phyloP scores from a whole-genome alignment of 2,329 filamentous ascomycete species.

The Verticillium isaacii region DNA sequence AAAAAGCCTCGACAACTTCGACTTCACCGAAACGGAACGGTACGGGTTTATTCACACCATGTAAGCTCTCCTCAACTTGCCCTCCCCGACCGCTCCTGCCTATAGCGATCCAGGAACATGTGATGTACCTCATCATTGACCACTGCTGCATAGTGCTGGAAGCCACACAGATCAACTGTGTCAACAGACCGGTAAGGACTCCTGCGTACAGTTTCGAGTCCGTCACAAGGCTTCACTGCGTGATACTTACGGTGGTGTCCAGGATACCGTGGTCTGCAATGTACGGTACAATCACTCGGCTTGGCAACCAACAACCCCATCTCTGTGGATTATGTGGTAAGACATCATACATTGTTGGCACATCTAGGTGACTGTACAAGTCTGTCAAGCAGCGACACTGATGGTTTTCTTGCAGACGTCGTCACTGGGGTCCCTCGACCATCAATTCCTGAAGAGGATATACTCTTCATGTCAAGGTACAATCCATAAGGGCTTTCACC shows the following conservation, averaged over 20 bases:
- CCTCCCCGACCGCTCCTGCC: slow-evolving; percentile 11
- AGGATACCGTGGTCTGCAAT: slow-evolving; percentile 73
- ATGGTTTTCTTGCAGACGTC: slow-evolving; percentile 50
- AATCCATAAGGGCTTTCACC: slow-evolving; percentile 11
- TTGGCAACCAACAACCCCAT: slow-evolving; percentile 50
- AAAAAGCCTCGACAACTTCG: slow-evolving; percentile 68
- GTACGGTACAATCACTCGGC: slow-evolving; percentile 59
- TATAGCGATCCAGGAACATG: background rate
- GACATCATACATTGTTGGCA: slow-evolving; percentile 19
- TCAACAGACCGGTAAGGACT: slow-evolving; percentile 32
- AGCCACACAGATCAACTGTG: slow-evolving; percentile 44
- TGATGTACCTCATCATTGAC: background rate
- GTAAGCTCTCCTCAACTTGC: slow-evolving; percentile 40
- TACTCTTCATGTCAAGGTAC: slow-evolving; percentile 52
- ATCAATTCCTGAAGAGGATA: slow-evolving; percentile 56
- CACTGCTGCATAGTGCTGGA: slow-evolving; percentile 40
- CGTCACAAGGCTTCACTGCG: slow-evolving; percentile 5
- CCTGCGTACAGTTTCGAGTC: background rate
- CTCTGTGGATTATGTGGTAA: slow-evolving; percentile 69
- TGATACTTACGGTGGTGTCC: slow-evolving; percentile 11
- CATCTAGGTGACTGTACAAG: background rate
- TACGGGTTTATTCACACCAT: slow-evolving; percentile 84
- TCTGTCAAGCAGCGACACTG: background rate
- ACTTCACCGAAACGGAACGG: slow-evolving; percentile 68
- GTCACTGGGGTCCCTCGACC: slow-evolving; percentile 73